Base-by-base conservation (phyloP, 345 rosid genomes). In the Limnanthes douglasii region DNA sequence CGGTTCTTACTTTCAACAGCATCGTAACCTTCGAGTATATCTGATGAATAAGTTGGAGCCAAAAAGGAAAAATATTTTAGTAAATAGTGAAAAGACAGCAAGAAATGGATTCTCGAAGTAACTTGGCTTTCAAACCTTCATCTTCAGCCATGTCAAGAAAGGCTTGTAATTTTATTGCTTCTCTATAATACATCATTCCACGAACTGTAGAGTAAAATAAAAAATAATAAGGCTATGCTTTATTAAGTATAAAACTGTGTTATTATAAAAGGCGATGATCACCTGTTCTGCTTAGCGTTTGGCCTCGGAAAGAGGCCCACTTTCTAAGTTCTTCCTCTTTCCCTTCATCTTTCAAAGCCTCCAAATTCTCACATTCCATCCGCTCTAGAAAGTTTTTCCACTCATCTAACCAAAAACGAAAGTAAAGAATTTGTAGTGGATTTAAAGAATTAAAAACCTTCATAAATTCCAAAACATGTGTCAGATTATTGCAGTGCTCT, bases 111-210 rank as follows among this genome's bases (percentile, higher is more conserved):
- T 18, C 14, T 19, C 41, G 35, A 42, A 28, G 41, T 18, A 49
- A 50, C 23, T 38, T 50, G 32, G 33, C n/a, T n/a, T n/a, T n/a
- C 59, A 21, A 24, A 83, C 97, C 97, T 68, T 67, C 70, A 38
- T 67, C 69, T 51, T 60, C 73, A 45, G 90, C 78, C 77, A 66
- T 53, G 50, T 88, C 95, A 48, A 88, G 78, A 46, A 79, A 84
- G 40, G 95, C 83, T 53, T 88, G 90, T 57, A 83, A 43, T 65
- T 67, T 72, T 48, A 88, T 53, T 44, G 97, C 90, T 53, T 88
- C 93, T 57, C 83, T 68, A 37, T 72, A 78, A 59, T 88, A 88
- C 95, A 88, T 88, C 75, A 88, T 88, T 48, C 97, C 97, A 59
- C 95, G 80, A 37, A 88, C 97, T 88, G 60, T 46, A 37, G 42